Evolutionary conservation across 169 alveolate species (phyloP).

Genomic region (Cystoisospora suis): DNA sequence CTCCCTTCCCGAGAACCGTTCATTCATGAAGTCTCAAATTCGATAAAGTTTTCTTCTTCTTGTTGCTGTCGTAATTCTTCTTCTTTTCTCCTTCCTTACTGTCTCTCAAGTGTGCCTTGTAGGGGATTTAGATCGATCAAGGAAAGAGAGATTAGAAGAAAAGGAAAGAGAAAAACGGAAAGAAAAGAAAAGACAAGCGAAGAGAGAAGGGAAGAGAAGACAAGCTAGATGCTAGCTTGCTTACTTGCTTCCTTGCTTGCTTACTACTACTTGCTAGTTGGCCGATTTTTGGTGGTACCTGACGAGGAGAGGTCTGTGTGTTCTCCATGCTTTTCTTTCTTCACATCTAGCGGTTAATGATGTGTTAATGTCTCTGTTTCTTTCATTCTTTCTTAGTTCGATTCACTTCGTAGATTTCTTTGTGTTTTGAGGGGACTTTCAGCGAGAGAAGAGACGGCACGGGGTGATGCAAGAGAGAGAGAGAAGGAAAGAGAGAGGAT

Average conservation of each 20-base stretch:
- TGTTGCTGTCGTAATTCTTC: too few species aligned
- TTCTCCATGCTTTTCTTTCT: not conserved
- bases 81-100: too few species aligned
- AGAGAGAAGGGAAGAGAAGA: not conserved
- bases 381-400: not conserved
- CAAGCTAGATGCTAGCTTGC: not conserved
- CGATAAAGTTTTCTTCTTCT: too few species aligned
- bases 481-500: not conserved
- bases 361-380: not conserved
- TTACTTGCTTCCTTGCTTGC: too few species aligned
- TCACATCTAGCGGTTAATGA: not conserved
- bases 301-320: not conserved
- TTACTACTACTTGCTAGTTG: too few species aligned
- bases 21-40: too few species aligned
- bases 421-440: not conserved
- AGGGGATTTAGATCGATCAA: not conserved
- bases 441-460: not conserved
- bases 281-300: not conserved
- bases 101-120: not conserved
- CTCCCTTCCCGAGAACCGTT: too few species aligned
- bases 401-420: not conserved
- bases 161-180: not conserved
- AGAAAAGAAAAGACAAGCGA: not conserved
- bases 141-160: not conserved
- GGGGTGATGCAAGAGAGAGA: not conserved